Base-by-base conservation (phyloP, 192 early-diverging fungal genomes). In the Mortierella hygrophila region DNA sequence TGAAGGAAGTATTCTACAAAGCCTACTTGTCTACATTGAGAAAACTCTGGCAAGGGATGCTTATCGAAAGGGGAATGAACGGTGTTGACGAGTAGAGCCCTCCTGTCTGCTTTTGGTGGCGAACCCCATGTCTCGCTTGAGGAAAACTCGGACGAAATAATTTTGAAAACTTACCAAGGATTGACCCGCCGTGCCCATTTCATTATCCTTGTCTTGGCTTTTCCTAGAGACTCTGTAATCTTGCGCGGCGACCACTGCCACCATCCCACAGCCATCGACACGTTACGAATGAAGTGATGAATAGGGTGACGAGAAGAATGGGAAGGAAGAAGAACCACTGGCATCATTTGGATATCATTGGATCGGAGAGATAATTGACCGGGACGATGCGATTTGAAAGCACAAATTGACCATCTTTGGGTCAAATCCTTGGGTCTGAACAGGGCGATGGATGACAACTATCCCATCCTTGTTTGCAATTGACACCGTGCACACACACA, bases 331-430 rank as follows among this genome's bases (percentile, higher is more conserved):
- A 18, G 16, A 52, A 20, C 18, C 49, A 18, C 21, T 18, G 42
- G 42, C 42, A 44, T 44, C 42, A 11, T 6, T 44, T 44, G 49
- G 49, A 52, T 20, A 52, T 52, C n/a, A 65, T 65, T 65, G 60
- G 60, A 8, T 65, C 60, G 60, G 60, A 65, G 60, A 65, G 60
- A 35, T 65, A 65, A 65, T 65, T 65, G 60, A 65, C 60, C 60
- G 60, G 60, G 60, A 10, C 60, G 26, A 65, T 65, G 29, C 9
- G 29, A 65, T 65, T 65, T 65, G 60, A 65, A 65, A 65, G 60
- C 60, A 65, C 60, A 65, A 65, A 65, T 65, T 10, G 26, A 65
- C 60, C 60, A 65, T 65, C 10, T 65, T 65, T 65, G 60, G 60
- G 11, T 32, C 26, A 63, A 29, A 29, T 63, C 2, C 60, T 29